A percentile compares a stretch with the other conserved stretches of the same genome.
Conservation (phyloP, 768 basidiomycete genomes). For the Termitomyces sp. region DNA sequence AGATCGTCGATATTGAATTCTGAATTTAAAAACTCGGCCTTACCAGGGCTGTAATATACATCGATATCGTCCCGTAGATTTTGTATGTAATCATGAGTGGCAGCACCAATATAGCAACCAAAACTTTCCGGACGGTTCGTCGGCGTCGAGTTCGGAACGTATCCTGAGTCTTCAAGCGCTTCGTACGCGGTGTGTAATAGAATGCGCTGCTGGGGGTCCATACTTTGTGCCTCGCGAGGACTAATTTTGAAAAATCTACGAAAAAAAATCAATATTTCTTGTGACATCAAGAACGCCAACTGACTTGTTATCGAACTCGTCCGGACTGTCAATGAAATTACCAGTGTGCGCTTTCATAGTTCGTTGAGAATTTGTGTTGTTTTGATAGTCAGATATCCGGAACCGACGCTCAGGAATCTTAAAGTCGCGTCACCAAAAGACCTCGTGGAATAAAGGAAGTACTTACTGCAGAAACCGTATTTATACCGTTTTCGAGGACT, state of each 20-base stretch:
- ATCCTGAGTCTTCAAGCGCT: constrained; percentile 68
- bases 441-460: background rate
- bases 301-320: constrained; percentile 59
- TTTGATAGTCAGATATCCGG: constrained; percentile 34
- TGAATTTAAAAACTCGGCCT: background rate
- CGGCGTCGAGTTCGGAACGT: constrained; percentile 53
- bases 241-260: constrained; percentile 62
- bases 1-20: background rate
- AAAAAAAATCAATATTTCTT: background rate
- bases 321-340: constrained; percentile 56
- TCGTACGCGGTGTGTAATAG: constrained; percentile 63
- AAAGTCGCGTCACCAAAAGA: constrained; percentile 3
- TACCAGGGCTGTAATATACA: constrained; percentile 68
- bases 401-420: constrained; percentile 66
- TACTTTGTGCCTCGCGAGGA: constrained; percentile 67
- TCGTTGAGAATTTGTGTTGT: constrained; percentile 26
- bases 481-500: constrained; percentile 48
- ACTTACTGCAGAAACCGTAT: constrained; percentile 52
- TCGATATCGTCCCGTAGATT: constrained; percentile 61
- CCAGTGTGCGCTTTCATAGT: constrained; percentile 49
- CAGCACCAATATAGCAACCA: constrained; percentile 65
- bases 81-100: constrained; percentile 65
- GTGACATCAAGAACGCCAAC: background rate
- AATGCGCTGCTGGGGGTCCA: constrained; percentile 75
- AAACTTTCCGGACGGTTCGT: constrained; percentile 49